phyloP scores from a whole-genome alignment of 768 basidiomycete species.

The Ramaria rubella region DNA sequence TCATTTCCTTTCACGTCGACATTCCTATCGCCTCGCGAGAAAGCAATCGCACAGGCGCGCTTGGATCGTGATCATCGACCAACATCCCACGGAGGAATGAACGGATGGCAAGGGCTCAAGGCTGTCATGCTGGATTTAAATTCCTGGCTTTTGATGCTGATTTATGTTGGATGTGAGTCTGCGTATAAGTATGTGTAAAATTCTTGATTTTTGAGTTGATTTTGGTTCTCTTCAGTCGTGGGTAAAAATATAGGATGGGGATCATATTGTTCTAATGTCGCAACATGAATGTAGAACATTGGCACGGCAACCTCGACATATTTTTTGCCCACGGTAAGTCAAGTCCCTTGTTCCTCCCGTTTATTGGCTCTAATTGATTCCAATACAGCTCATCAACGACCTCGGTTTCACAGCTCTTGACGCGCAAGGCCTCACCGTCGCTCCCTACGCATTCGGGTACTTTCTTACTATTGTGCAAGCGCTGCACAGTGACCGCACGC shows the following conservation, averaged over 20 bases:
- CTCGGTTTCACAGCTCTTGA: conserved; percentile 52
- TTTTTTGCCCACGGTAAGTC: conserved; percentile 50
- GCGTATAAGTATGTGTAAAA: not conserved
- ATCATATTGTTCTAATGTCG: no score
- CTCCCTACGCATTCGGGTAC: conserved; percentile 52
- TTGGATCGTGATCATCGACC: conserved; percentile 50
- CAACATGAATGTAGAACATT: conserved; percentile 39
- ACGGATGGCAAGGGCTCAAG: conserved; percentile 49
- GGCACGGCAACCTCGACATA: conserved; percentile 51
- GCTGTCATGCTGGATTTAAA: conserved; percentile 43
- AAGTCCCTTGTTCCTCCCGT: conserved; percentile 13
- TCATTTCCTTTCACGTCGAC: conserved; percentile 50
- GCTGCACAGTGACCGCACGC: conserved; percentile 47
- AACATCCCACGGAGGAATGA: conserved; percentile 52
- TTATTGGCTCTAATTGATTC: not conserved
- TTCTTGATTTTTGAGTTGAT: not conserved
- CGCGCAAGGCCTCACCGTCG: conserved; percentile 53
- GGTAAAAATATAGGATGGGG: no score
- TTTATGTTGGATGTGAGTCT: conserved; percentile 46
- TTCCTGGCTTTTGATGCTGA: conserved; percentile 46
- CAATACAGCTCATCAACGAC: conserved; percentile 41
- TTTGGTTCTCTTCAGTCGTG: no score
- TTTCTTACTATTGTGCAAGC: conserved; percentile 49
- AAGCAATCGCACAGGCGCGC: conserved; percentile 52
- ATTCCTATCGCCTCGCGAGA: conserved; percentile 46